Conservation (phyloP, 768 basidiomycete genomes). For the Termitomyces sp. region DNA sequence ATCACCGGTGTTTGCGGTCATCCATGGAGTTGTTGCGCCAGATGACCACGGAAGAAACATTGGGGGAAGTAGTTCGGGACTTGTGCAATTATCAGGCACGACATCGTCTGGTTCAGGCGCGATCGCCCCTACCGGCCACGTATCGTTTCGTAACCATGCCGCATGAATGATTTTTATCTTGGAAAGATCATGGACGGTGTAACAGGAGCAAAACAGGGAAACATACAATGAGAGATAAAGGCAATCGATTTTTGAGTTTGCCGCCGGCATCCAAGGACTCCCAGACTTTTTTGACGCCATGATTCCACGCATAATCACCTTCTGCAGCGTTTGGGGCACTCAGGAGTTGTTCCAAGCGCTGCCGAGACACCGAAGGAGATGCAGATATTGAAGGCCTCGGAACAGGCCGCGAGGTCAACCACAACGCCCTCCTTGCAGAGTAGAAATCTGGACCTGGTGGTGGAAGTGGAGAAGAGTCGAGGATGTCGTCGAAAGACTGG, state of each 20-base stretch:
- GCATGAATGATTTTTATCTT: conserved; percentile 72
- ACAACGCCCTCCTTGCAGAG: conserved; percentile 53
- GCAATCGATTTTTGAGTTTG: conserved; percentile 52
- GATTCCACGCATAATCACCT: conserved; percentile 49
- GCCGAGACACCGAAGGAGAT: conserved; percentile 30
- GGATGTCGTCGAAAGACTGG: conserved; percentile 30
- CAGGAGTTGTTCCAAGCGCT: conserved; percentile 48
- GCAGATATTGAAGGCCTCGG: not conserved
- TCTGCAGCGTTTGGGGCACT: conserved; percentile 38
- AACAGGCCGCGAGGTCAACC: conserved; percentile 36
- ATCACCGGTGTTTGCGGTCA: conserved; percentile 13
- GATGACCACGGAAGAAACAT: conserved; percentile 16
- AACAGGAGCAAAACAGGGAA: conserved; percentile 2
- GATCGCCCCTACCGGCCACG: conserved; percentile 62
- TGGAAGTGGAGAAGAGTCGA: conserved; percentile 38
- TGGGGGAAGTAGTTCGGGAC: conserved; percentile 9
- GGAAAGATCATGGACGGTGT: conserved; percentile 11
- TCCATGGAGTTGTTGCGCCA: conserved; percentile 21
- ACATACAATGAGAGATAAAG: conserved; percentile 60
- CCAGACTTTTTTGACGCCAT: conserved; percentile 58
- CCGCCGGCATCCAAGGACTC: conserved; percentile 53
- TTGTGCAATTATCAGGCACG: conserved; percentile 15
- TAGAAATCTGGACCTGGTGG: conserved; percentile 63
- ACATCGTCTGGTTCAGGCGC: conserved; percentile 63
- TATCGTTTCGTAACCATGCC: conserved; percentile 71